These are phyloP conservation scores for Aspergillus chevalieri DNA, from an alignment of 2,329 filamentous ascomycete genomes.

Conservation along the genomic window DNA sequence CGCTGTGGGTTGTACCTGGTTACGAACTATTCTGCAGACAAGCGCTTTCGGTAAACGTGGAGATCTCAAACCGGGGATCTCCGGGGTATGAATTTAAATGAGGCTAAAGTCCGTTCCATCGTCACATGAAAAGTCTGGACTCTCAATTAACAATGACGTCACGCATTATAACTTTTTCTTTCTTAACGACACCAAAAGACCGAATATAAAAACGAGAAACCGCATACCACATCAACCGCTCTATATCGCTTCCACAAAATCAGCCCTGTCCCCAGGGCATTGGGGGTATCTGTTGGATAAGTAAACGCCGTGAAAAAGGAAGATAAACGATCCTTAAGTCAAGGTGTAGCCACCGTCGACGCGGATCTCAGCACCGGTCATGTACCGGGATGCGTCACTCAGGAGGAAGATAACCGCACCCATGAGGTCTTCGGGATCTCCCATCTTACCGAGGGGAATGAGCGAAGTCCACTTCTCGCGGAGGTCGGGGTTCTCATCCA, in stretches of 20 bases:
- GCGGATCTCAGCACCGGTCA: conserved; percentile 68
- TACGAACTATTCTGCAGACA: no score
- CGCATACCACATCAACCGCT: not conserved
- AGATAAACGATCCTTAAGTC: conserved; percentile 45
- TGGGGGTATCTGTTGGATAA: not conserved
- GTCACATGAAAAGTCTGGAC: no score
- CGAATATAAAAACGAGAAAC: no score
- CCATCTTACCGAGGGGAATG: conserved; percentile 92
- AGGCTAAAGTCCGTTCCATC: no score
- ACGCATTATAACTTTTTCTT: not conserved
- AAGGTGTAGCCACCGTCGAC: conserved; percentile 88
- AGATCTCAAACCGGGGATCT: no score
- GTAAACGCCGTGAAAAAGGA: not conserved
- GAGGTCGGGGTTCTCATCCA: conserved; percentile 86
- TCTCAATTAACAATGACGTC: not conserved
- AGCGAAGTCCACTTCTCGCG: conserved; percentile 85
- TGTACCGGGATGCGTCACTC: conserved; percentile 70
- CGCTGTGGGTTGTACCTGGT: no score
- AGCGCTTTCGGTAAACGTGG: no score
- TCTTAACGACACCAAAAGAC: no score
- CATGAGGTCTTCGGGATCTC: conserved; percentile 84
- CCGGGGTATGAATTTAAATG: no score
- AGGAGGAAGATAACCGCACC: conserved; percentile 83
- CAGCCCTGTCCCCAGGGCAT: not conserved
- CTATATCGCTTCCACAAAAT: not conserved